Evolutionary conservation across 768 basidiomycete species (phyloP).

Genomic region (Cantharellus anzutake): DNA sequence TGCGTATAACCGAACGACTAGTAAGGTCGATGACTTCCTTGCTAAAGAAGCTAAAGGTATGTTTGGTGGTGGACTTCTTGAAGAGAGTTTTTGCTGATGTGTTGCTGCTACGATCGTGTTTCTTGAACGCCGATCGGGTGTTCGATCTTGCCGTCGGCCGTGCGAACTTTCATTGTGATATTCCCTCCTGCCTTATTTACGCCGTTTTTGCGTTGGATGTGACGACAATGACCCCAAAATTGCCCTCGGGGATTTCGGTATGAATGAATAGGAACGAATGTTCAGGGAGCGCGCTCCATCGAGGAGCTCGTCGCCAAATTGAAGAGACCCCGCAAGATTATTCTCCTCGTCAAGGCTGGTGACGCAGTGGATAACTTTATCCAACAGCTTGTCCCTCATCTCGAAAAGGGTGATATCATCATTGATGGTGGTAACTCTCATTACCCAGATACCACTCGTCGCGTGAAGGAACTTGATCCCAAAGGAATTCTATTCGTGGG

Average conservation of each 20-base stretch:
- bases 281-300: conserved; percentile 88
- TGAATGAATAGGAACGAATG: conserved; percentile 55
- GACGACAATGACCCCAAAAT: neutral
- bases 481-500: conserved; percentile 96
- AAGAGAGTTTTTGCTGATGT: neutral
- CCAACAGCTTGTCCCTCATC: conserved; percentile 63
- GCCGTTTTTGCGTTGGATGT: neutral
- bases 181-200: neutral
- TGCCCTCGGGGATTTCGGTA: conserved; percentile 3
- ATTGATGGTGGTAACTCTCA: conserved; percentile 99
- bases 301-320: conserved; percentile 83
- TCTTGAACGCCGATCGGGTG: neutral
- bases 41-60: conserved; percentile 94
- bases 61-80: conserved; percentile 9
- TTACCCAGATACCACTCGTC: conserved; percentile 95
- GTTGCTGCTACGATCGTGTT: neutral
- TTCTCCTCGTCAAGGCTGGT: conserved; percentile 97
- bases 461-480: conserved; percentile 75
- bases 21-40: conserved; percentile 92
- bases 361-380: conserved; percentile 94
- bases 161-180: neutral
- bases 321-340: conserved; percentile 88
- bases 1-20: conserved; percentile 91
- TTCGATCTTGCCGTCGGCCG: neutral
- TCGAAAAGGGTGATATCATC: conserved; percentile 94